Evolutionary conservation across 225 moss, liverwort and hornwort genomes (phyloP).

Genomic region (Anthoceros angustus): DNA sequence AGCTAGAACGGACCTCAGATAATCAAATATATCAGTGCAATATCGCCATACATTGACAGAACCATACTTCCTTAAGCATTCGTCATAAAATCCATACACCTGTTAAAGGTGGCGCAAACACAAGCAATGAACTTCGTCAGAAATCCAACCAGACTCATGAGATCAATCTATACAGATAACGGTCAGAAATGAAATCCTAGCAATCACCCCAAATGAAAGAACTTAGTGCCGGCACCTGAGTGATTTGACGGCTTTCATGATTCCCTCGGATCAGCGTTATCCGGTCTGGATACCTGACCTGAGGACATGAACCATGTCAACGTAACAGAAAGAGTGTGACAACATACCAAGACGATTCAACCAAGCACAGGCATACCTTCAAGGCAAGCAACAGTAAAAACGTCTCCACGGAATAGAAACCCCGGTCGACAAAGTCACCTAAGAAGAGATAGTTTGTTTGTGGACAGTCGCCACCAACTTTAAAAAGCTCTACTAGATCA

Average conservation of each 20-base stretch:
- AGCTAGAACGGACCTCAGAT: slow-evolving; percentile 73
- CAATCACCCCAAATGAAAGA: background rate
- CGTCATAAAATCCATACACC: slow-evolving; percentile 99
- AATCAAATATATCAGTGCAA: slow-evolving; percentile 98
- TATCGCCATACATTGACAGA: slow-evolving; percentile 99
- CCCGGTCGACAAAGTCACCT: slow-evolving; percentile 96
- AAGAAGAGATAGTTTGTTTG: slow-evolving; percentile 94
- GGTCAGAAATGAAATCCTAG: too few relatives aligned
- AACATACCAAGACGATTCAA: background rate
- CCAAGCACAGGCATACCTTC: slow-evolving; percentile 34
- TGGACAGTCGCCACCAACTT: slow-evolving; percentile 99
- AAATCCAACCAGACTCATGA: background rate
- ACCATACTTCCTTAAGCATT: slow-evolving; percentile 94
- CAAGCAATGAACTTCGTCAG: background rate
- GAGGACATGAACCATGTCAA: slow-evolving; percentile 10
- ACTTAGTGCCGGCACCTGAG: slow-evolving; percentile 36
- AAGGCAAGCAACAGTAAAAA: slow-evolving; percentile 89
- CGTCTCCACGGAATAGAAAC: slow-evolving; percentile 96
- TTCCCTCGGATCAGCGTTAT: slow-evolving; percentile 99
- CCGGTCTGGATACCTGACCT: slow-evolving; percentile 98
- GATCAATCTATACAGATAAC: background rate
- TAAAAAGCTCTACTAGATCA: slow-evolving; percentile 97
- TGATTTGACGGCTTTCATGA: slow-evolving; percentile 98
- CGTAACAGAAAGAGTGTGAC: slow-evolving; percentile 6
- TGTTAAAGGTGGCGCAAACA: slow-evolving; percentile 11